Base-by-base conservation (phyloP, 352 stramenopile genomes). In the Pythium vanterpoolii region DNA sequence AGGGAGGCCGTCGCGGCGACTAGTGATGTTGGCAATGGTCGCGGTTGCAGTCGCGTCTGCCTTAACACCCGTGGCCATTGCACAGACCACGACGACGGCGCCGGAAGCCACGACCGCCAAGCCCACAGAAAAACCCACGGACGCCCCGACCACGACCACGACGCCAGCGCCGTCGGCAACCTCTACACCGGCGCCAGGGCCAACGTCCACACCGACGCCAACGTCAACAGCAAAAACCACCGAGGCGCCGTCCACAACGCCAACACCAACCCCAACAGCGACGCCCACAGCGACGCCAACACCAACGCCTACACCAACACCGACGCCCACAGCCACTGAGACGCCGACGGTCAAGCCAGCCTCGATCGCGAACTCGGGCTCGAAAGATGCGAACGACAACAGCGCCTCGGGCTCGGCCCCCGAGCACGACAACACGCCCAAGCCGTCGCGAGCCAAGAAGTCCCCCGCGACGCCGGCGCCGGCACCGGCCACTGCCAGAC, bases 391-490 rank as follows among this genome's bases (percentile, higher is more conserved):
- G 16, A 21, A 27, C 42, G n/a, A 21, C n/a, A n/a, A 30, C 26
- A 60, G 50, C 33, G 50, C n/a, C n/a, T n/a, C n/a, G n/a, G 39
- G 6, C 21, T 55, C 43, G 26, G 50, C 27, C 10, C 4, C 43
- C 23, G 61, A 33, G 7, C 16, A 21, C 8, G 33, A 43, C 13
- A 42, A 27, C 9, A 68, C 38, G 23, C 24, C 36, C 52, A 63
- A 54, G 45, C 31, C 56, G 23, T 11, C 28, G n/a, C 46, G n/a
- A 19, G 61, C 55, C 13, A 64, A 50, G 7, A 68, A 62, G 60
- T 16, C 34, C 19, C 50, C 26, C 14, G 27, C 30, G 27, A 62
- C 60, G 7, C 38, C 33, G 38, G 30, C 46, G 30, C 53, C 53
- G 8, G 19, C 42, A 4, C 48, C 59, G 10, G 42, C 27, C 21